A percentile compares a stretch with the other conserved stretches of the same genome.
Conservation (phyloP, 352 stramenopile species). For the Globisporangium cylindrosporum region DNA sequence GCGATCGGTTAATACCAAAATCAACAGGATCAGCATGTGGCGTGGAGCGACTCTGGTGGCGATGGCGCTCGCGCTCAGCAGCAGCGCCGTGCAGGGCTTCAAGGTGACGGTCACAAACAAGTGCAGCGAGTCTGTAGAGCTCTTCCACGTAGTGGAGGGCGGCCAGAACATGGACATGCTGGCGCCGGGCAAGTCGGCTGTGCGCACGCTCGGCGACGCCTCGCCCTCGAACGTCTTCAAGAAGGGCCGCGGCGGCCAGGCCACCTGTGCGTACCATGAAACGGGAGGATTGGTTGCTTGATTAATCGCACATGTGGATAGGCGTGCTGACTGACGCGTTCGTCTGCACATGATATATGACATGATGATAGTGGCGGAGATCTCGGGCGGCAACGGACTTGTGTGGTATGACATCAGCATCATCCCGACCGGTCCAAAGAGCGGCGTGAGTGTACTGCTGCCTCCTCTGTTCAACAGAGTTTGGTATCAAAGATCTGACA, state of each 20-base stretch:
- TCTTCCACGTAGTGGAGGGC: constrained; percentile 32
- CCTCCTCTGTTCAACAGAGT: not conserved
- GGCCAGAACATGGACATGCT: constrained; percentile 27
- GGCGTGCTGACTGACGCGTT: constrained; percentile 1
- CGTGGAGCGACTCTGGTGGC: not conserved
- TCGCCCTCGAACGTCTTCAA: constrained; percentile 54
- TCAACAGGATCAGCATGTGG: constrained; percentile 3
- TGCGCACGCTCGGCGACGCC: constrained; percentile 22
- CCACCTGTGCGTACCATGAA: constrained; percentile 44
- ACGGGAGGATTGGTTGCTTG: not conserved
- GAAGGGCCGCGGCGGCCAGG: constrained; percentile 41
- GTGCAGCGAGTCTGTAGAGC: constrained; percentile 39
- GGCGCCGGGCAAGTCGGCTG: constrained; percentile 27
- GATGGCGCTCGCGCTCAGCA: constrained; percentile 23
- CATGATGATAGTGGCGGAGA: constrained; percentile 50
- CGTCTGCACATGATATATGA: constrained; percentile 11
- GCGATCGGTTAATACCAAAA: not conserved
- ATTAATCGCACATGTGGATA: not conserved
- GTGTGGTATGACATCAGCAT: constrained; percentile 73
- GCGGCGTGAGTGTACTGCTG: not conserved
- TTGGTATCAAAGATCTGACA: not conserved
- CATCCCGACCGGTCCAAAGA: constrained; percentile 51
- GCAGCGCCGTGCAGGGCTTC: constrained; percentile 25
- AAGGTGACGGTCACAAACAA: constrained; percentile 59
- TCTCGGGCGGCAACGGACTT: constrained; percentile 40